phyloP scores from a whole-genome alignment of 352 stramenopile genomes.

The Nothophytophthora sp. region DNA sequence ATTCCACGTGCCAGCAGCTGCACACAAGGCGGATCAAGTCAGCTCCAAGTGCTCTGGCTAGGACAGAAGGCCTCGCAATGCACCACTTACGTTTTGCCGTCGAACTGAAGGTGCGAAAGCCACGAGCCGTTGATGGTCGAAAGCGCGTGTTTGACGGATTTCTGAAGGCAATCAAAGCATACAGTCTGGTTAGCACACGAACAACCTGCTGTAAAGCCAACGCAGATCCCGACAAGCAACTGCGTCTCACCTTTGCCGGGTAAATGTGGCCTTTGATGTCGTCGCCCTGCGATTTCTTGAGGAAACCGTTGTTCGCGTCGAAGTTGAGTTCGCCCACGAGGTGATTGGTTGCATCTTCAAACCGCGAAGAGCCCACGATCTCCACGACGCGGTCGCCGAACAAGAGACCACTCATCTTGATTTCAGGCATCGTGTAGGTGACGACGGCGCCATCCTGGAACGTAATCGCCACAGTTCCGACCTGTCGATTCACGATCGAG shows the following conservation, averaged over 20 bases:
- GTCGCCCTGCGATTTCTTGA: slow-evolving; percentile 63
- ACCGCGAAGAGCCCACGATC: slow-evolving; percentile 51
- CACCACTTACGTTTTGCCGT: slow-evolving; percentile 53
- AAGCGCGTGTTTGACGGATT: slow-evolving; percentile 46
- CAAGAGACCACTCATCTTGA: slow-evolving; percentile 80
- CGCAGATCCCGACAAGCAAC: background rate
- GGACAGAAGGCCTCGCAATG: background rate
- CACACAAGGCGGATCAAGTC: background rate
- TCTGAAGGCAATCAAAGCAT: slow-evolving; percentile 13
- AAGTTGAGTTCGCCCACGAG: slow-evolving; percentile 63
- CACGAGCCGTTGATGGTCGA: slow-evolving; percentile 59
- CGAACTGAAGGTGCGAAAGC: slow-evolving; percentile 70
- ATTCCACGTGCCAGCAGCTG: slow-evolving; percentile 76
- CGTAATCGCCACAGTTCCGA: slow-evolving; percentile 35
- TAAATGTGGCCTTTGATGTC: slow-evolving; percentile 77
- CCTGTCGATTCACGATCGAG: slow-evolving; percentile 69
- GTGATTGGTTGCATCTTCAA: slow-evolving; percentile 42
- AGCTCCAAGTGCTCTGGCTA: background rate
- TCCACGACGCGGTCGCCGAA: slow-evolving; percentile 75
- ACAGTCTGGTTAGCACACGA: background rate
- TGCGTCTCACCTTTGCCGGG: slow-evolving; percentile 35
- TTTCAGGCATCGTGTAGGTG: slow-evolving; percentile 71
- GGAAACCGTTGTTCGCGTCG: slow-evolving; percentile 63
- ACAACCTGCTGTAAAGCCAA: too few relatives aligned
- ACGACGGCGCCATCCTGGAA: slow-evolving; percentile 60